These are phyloP conservation scores for Chimonanthus salicifolius DNA, from an alignment of 164 flowering plant species.

Conservation along the genomic window DNA sequence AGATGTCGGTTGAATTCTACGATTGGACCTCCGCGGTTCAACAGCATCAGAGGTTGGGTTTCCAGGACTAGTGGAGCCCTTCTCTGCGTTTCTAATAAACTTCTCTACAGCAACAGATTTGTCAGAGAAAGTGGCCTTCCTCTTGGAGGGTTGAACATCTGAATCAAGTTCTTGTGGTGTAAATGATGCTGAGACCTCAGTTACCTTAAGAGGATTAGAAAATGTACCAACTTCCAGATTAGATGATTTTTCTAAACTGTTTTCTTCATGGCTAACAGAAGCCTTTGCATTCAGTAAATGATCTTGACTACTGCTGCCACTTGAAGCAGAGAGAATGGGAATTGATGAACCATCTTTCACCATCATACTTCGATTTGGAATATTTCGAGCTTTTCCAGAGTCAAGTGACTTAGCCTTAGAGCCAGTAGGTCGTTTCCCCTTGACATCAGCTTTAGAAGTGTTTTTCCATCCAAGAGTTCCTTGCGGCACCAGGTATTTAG, in stretches of 20 bases:
- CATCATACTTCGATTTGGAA: slow-evolving; percentile 28
- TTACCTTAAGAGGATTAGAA: slow-evolving; percentile 19
- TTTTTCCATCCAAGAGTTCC: slow-evolving; percentile 50
- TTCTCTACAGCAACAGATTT: slow-evolving; percentile 44
- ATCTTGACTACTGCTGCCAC: slow-evolving; percentile 18
- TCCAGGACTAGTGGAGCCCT: slow-evolving; percentile 32
- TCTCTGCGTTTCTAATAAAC: slow-evolving; percentile 38
- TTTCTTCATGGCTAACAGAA: slow-evolving; percentile 32
- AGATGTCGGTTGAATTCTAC: slow-evolving; percentile 97
- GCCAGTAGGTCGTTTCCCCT: slow-evolving; percentile 47
- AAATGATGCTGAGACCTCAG: slow-evolving; percentile 31
- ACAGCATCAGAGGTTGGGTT: slow-evolving; percentile 32
- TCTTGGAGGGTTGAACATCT: slow-evolving; percentile 35
- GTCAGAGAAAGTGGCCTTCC: slow-evolving; percentile 25
- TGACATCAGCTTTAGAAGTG: slow-evolving; percentile 41
- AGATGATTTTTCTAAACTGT: slow-evolving; percentile 16
- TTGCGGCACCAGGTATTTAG: slow-evolving; percentile 59
- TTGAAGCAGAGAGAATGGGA: slow-evolving; percentile 22
- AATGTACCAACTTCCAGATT: slow-evolving; percentile 26
- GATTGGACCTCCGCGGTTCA: slow-evolving; percentile 88
- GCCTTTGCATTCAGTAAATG: slow-evolving; percentile 24
- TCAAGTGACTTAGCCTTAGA: slow-evolving; percentile 40
- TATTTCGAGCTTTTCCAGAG: slow-evolving; percentile 39
- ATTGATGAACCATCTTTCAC: slow-evolving; percentile 30
- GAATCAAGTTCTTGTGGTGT: slow-evolving; percentile 30